phyloP scores from a whole-genome alignment of 2,329 filamentous ascomycete species.

The Dactylellina cionopaga region DNA sequence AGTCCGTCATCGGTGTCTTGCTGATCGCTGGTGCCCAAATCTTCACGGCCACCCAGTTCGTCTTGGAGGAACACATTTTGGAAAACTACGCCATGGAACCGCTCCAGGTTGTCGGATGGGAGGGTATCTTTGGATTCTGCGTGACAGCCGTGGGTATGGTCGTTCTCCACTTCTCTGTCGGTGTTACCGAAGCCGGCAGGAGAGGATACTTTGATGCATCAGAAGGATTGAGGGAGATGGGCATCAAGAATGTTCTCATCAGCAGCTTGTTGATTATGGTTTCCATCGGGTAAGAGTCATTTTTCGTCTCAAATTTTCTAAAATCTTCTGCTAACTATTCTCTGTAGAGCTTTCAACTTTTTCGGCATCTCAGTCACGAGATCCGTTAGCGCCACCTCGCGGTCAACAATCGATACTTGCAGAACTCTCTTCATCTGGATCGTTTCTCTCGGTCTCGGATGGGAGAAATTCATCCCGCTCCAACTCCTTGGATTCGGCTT shows the following conservation, averaged over 20 bases:
- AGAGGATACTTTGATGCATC: constrained; percentile 89
- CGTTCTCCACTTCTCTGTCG: constrained; percentile 79
- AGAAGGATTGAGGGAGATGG: constrained; percentile 85
- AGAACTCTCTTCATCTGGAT: constrained; percentile 98
- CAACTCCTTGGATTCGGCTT: constrained; percentile 89
- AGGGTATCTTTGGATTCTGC: constrained; percentile 87
- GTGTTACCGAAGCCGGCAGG: constrained; percentile 75
- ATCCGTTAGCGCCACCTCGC: constrained; percentile 86
- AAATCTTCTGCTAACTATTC: constrained; percentile 54
- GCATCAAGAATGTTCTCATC: constrained; percentile 75
- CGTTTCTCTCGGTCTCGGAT: constrained; percentile 88
- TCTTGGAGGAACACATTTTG: constrained; percentile 92
- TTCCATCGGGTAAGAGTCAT: constrained; percentile 81
- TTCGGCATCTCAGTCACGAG: constrained; percentile 95
- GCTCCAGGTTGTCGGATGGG: constrained; percentile 92
- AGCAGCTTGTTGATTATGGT: constrained; percentile 94
- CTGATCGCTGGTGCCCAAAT: constrained; percentile 94
- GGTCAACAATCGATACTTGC: constrained; percentile 97
- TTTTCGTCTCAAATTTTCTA: neutral
- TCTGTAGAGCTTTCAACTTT: constrained; percentile 86
- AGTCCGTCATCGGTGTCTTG: constrained; percentile 82
- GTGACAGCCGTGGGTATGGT: constrained; percentile 83
- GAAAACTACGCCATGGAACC: constrained; percentile 82
- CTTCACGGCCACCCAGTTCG: constrained; percentile 96
- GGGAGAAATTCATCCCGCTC: constrained; percentile 98